phyloP scores from a whole-genome alignment of 2,329 filamentous ascomycete species.

The Chaetomiaceae sp. region DNA sequence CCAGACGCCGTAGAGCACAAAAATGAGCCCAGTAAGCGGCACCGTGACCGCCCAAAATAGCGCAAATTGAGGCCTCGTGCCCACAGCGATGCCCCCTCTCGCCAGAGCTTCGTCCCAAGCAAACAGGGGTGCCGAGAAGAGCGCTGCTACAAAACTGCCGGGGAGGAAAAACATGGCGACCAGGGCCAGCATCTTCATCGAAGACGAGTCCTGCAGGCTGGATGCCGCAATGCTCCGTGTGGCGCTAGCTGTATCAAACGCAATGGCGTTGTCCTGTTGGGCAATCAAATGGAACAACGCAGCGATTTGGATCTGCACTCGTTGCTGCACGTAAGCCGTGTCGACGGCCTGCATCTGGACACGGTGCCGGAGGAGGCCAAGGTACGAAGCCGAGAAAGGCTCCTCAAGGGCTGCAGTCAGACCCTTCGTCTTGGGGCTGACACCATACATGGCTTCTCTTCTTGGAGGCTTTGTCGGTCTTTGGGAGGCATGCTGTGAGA shows the following conservation, averaged over 20 bases:
- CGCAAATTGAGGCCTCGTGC: conserved; percentile 34
- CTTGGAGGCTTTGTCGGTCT: background rate
- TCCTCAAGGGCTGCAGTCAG: background rate
- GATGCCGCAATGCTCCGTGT: conserved; percentile 34
- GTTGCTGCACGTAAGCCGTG: conserved; percentile 34
- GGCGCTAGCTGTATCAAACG: conserved; percentile 30
- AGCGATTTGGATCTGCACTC: conserved; percentile 38
- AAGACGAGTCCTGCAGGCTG: conserved; percentile 39
- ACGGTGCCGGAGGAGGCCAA: conserved; percentile 31
- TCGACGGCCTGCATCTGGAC: conserved; percentile 37
- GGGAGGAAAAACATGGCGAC: conserved; percentile 43
- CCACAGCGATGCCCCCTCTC: conserved; percentile 29
- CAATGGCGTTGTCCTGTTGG: conserved; percentile 36
- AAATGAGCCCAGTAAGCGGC: conserved; percentile 36
- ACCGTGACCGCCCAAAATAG: conserved; percentile 41
- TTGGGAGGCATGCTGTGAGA: conserved; percentile 17
- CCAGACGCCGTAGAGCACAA: conserved; percentile 35
- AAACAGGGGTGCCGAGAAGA: conserved; percentile 33
- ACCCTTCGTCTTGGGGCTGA: too few species aligned
- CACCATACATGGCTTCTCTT: too few species aligned
- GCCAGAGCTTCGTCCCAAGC: conserved; percentile 15
- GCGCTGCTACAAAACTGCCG: conserved; percentile 39
- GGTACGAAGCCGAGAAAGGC: conserved; percentile 3
- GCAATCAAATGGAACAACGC: conserved; percentile 39
- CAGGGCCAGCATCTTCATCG: conserved; percentile 42